Percentiles rank a stretch among this genome's conserved stretches.
Conservation (phyloP, 192 early-diverging fungal genomes). For the Entomortierella beljakovae region DNA sequence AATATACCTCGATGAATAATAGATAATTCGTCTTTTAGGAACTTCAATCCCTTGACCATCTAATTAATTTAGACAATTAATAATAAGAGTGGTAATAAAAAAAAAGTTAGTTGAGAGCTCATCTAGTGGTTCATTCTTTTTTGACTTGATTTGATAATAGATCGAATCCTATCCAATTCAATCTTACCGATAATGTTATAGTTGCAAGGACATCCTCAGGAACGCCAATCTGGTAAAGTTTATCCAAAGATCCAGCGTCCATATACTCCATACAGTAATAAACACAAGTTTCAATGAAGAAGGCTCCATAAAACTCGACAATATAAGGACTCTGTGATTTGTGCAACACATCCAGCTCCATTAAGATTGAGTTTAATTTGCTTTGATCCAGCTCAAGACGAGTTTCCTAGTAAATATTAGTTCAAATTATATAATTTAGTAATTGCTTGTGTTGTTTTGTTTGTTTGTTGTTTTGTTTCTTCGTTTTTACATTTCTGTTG, state of each 20-base stretch:
- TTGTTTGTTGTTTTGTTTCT: too few relatives aligned
- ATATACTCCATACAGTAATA: slow-evolving; percentile 99
- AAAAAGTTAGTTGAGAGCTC: slow-evolving; percentile 2
- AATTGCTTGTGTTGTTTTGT: too few relatives aligned
- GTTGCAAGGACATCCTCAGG: slow-evolving; percentile 83
- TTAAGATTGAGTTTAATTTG: slow-evolving; percentile 93
- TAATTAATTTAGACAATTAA: slow-evolving; percentile 26
- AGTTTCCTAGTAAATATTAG: slow-evolving; percentile 73
- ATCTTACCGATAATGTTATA: slow-evolving; percentile 78
- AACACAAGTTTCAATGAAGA: slow-evolving; percentile 95
- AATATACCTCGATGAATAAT: slow-evolving; percentile 90
- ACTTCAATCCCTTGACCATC: slow-evolving; percentile 86
- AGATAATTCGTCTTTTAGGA: slow-evolving; percentile 87
- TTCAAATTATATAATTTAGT: slow-evolving; percentile 4
- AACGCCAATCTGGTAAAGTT: slow-evolving; percentile 82
- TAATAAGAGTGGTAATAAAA: slow-evolving; percentile 18
- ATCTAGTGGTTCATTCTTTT: background rate
- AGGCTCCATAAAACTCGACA: slow-evolving; percentile 98
- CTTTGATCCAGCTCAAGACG: slow-evolving; percentile 91
- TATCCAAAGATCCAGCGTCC: slow-evolving; percentile 95
- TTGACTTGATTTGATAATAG: background rate
- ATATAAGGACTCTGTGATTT: slow-evolving; percentile 88
- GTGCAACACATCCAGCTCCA: slow-evolving; percentile 96
- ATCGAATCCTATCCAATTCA: background rate
- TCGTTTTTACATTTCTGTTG: too few relatives aligned